phyloP scores from a whole-genome alignment of 2,329 filamentous ascomycete genomes.

The Parasarocladium wereldwijsianum region DNA sequence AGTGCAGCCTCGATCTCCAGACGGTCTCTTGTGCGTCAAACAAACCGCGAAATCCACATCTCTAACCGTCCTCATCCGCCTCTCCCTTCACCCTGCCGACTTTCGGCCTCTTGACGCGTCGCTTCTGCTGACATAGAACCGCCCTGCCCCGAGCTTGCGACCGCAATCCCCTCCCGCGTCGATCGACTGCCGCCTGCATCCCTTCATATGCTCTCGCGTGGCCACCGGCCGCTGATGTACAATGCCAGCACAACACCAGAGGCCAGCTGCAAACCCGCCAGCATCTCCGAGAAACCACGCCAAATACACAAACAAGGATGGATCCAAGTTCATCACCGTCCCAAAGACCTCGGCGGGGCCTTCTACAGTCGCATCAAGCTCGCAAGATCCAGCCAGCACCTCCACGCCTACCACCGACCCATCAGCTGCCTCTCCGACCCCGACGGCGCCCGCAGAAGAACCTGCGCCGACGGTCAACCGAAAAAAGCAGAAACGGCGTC shows the following conservation, averaged over 20 bases:
- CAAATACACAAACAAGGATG: conserved; percentile 54
- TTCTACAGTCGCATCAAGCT: no score
- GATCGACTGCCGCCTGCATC: conserved; percentile 5
- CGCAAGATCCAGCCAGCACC: no score
- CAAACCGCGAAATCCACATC: no score
- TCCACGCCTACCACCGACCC: conserved; percentile 38
- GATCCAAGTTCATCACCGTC: conserved; percentile 53
- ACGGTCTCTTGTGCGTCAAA: not conserved
- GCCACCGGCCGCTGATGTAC: conserved; percentile 19
- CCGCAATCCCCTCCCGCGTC: conserved; percentile 2
- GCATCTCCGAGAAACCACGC: conserved; percentile 38
- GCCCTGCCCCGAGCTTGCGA: not conserved
- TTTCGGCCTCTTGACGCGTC: not conserved
- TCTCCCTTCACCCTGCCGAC: not conserved
- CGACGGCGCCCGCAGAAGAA: conserved; percentile 15
- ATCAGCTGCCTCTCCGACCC: conserved; percentile 17
- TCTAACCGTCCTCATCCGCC: no score
- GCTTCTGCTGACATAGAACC: not conserved
- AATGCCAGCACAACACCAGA: conserved; percentile 39
- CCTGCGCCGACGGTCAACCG: conserved; percentile 52
- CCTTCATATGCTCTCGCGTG: conserved; percentile 21
- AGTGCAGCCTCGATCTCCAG: no score
- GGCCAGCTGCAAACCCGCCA: conserved; percentile 31
- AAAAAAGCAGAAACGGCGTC: conserved; percentile 89
- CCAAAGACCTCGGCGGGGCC: conserved; percentile 30